Base-by-base conservation (phyloP, 108 stramenopile species). In the Conticribra weissflogii region DNA sequence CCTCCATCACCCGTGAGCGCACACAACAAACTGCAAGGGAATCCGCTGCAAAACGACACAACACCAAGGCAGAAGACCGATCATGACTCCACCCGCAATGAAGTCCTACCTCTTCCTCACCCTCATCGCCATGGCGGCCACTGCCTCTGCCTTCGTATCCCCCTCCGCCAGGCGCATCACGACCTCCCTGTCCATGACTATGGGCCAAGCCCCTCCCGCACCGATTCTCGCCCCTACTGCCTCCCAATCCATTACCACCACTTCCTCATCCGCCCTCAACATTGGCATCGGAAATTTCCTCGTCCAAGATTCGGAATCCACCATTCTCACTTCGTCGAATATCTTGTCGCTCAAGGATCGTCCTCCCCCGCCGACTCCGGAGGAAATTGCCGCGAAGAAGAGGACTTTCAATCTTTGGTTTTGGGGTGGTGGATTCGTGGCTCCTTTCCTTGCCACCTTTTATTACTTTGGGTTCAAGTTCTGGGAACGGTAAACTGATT, bases 401-500 rank as follows among this genome's bases (percentile, higher is more conserved):
- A 30, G 72, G n/a, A 93, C 82, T 44, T 93, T 93, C 63, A 93
- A 90, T 58, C 59, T 93, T 19, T 86, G 83, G 83, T 86, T 85
- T 60, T 91, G 90, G 88, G 91, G 91, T 55, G 92, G 92, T 54
- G 92, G 92, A 30, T 90, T 93, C 62, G 89, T 93, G 3, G 92
- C 92, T 55, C 92, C 92, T 18, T 93, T 93, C 52, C 68, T 91
- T 63, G 92, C 92, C 14, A 93, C 89, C 8, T 76, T 86, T 71
- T 87, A 86, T 68, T 92, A 93, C 72, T 93, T 93, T 65, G 92
- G 92, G 30, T 76, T 88, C 71, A 88, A 87, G 72, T 90, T 93
- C 68, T 93, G 92, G 92, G 85, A 89, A 65, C 86, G 84, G 66
- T 92, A 89, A 74, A 81, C 65, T 23, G 3, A 17, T n/a, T n/a